A percentile compares a stretch with the other conserved stretches of the same genome.
These are phyloP conservation scores for Aspergillus ochraceoroseus DNA, from an alignment of 2,329 filamentous ascomycete genomes.

Conservation along the genomic window DNA sequence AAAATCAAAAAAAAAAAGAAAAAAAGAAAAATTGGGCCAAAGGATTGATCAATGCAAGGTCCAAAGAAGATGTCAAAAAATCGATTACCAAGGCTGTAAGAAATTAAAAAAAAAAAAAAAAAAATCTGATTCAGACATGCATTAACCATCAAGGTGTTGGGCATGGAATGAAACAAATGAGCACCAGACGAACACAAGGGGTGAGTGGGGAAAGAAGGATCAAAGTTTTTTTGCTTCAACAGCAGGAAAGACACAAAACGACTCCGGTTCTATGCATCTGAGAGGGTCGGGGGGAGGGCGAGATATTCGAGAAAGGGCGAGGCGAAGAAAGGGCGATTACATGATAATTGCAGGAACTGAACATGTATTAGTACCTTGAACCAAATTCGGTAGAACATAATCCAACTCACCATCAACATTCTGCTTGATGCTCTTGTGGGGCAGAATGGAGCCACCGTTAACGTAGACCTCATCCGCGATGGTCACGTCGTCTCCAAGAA, in stretches of 20 bases:
- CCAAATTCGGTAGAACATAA: not conserved
- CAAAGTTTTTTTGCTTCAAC: slow-evolving; percentile 14
- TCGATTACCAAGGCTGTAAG: slow-evolving; percentile 13
- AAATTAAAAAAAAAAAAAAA: slow-evolving; percentile 8
- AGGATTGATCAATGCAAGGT: slow-evolving; percentile 2
- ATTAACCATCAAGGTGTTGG: slow-evolving; percentile 34
- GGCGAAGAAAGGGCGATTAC: slow-evolving; percentile 38
- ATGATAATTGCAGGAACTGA: slow-evolving; percentile 49
- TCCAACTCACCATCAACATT: slow-evolving; percentile 73
- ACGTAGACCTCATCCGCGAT: slow-evolving; percentile 98
- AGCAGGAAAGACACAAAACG: slow-evolving; percentile 30
- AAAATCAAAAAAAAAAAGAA: slow-evolving; percentile 16
- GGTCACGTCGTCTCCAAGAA: slow-evolving; percentile 93
- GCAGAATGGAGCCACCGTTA: slow-evolving; percentile 90
- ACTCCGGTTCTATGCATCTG: slow-evolving; percentile 40
- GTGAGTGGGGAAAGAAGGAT: slow-evolving; percentile 19
- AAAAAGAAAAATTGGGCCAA: slow-evolving; percentile 12
- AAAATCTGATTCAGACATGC: slow-evolving; percentile 14
- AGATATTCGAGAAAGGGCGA: slow-evolving; percentile 22
- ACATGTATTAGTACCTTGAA: slow-evolving; percentile 9
- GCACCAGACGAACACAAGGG: slow-evolving; percentile 14
- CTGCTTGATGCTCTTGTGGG: slow-evolving; percentile 98
- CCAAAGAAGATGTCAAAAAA: slow-evolving; percentile 13
- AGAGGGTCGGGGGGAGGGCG: slow-evolving; percentile 26
- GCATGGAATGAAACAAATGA: slow-evolving; percentile 19